Conservation (phyloP, 2,329 filamentous ascomycete genomes). For the Aspergillus brunneoviolaceus region DNA sequence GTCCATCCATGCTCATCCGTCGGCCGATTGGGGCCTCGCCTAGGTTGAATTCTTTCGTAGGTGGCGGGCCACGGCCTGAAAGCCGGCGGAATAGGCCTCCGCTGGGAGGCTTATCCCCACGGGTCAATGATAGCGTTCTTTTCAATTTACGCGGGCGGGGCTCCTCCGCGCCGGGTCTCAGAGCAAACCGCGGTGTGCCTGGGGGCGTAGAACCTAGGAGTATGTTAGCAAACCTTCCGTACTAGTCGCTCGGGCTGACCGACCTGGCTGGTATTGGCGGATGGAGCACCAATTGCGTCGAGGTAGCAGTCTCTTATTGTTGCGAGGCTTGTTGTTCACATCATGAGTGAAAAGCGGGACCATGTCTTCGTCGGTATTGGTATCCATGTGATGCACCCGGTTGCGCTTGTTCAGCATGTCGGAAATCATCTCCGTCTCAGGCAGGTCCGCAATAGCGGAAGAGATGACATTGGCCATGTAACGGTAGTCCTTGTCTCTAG, state of each 20-base stretch:
- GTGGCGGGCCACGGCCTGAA: conserved; percentile 46
- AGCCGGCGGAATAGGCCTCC: conserved; percentile 47
- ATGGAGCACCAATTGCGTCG: conserved; percentile 97
- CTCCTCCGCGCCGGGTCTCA: conserved; percentile 31
- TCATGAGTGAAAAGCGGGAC: conserved; percentile 89
- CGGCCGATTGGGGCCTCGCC: conserved; percentile 24
- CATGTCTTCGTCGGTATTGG: conserved; percentile 88
- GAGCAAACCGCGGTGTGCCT: conserved; percentile 58
- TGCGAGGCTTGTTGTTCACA: conserved; percentile 83
- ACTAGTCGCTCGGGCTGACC: conserved; percentile 13
- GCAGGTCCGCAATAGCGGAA: conserved; percentile 90
- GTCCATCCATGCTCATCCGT: conserved; percentile 38
- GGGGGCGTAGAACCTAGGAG: conserved; percentile 72
- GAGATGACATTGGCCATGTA: conserved; percentile 97
- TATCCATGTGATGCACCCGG: conserved; percentile 65
- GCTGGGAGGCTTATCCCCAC: conserved; percentile 51
- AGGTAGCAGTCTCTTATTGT: conserved; percentile 85
- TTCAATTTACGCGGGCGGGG: conserved; percentile 45
- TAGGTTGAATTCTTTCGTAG: conserved; percentile 41
- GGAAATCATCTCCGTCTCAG: conserved; percentile 81
- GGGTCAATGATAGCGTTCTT: conserved; percentile 62
- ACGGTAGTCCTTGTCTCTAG: conserved; percentile 87
- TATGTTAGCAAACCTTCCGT: conserved; percentile 28
- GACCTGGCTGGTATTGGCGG: conserved; percentile 74
- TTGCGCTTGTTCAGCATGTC: conserved; percentile 93